Conservation (phyloP, 1,139 yeast genomes). For the Ashbya aceris region DNA sequence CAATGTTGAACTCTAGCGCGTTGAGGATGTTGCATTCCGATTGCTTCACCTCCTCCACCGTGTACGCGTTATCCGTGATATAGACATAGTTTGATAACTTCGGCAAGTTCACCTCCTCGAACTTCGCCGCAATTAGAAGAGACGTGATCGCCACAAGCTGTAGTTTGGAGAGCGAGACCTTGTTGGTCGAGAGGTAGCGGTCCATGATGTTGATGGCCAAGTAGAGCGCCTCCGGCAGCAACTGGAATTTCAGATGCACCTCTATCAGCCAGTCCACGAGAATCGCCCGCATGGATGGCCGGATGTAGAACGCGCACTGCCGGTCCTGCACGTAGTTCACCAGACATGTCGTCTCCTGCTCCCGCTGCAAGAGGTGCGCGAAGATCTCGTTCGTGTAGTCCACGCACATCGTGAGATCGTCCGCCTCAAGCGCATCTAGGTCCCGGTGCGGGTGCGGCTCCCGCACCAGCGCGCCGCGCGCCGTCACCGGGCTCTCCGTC, state of each 20-base stretch:
- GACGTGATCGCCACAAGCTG: conserved; percentile 89
- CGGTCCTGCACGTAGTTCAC: conserved; percentile 46
- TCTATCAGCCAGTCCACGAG: conserved; percentile 92
- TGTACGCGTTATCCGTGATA: conserved; percentile 75
- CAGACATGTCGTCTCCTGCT: conserved; percentile 63
- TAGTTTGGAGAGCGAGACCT: conserved; percentile 69
- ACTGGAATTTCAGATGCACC: conserved; percentile 76
- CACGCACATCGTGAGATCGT: conserved; percentile 83
- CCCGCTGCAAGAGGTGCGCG: conserved; percentile 62
- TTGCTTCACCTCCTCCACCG: conserved; percentile 74
- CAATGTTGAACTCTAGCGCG: conserved; percentile 66
- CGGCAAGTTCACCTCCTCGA: conserved; percentile 91
- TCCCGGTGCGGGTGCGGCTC: conserved; percentile 31
- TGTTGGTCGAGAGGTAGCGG: conserved; percentile 70
- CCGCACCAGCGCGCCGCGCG: neutral
- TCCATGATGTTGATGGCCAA: conserved; percentile 85
- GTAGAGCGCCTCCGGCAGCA: conserved; percentile 81
- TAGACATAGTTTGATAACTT: conserved; percentile 82
- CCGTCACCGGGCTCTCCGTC: neutral
- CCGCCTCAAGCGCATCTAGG: conserved; percentile 70
- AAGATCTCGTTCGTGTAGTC: conserved; percentile 86
- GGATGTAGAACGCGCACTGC: conserved; percentile 43
- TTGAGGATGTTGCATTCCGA: conserved; percentile 81
- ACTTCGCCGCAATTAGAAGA: conserved; percentile 85
- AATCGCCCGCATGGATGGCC: conserved; percentile 81